Percentiles rank a stretch among this genome's conserved stretches.
Conservation (phyloP, 371 early-diverging fungal species). For the Mortierella sp. region DNA sequence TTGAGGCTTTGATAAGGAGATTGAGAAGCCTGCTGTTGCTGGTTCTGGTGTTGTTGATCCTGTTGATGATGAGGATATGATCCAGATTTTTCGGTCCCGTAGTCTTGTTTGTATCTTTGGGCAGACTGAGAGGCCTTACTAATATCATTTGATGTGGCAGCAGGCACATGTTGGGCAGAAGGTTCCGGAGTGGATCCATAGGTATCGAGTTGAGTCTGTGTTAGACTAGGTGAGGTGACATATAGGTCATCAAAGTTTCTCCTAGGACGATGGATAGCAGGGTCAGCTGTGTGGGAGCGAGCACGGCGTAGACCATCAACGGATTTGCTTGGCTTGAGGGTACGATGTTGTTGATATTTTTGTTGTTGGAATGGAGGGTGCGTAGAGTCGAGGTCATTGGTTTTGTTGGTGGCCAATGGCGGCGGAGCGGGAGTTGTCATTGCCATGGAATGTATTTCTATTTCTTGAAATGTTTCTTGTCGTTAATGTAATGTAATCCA, state of each 20-base stretch:
- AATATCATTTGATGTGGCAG: conserved; percentile 10
- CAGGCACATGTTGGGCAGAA: neutral
- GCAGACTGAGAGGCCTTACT: neutral
- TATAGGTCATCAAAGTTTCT: conserved; percentile 33
- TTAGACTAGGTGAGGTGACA: conserved; percentile 36
- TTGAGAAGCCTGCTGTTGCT: conserved; percentile 12
- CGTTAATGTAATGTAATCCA: neutral
- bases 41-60: conserved; percentile 11
- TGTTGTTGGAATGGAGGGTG: neutral
- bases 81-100: neutral
- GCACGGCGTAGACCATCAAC: conserved; percentile 43
- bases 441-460: conserved; percentile 25
- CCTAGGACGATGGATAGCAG: conserved; percentile 22
- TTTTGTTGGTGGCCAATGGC: conserved; percentile 13
- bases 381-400: conserved; percentile 11
- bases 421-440: conserved; percentile 41
- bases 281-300: conserved; percentile 44
- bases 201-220: conserved; percentile 42
- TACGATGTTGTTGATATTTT: conserved; percentile 11
- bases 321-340: conserved; percentile 47
- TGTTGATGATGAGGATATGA: conserved; percentile 16
- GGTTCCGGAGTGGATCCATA: conserved; percentile 24
- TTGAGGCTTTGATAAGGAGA: conserved; percentile 41
- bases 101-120: conserved; percentile 2
- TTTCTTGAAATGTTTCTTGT: no score